phyloP scores from a whole-genome alignment of 495 filamentous ascomycete species.

The Beverwykella pulmonaria region DNA sequence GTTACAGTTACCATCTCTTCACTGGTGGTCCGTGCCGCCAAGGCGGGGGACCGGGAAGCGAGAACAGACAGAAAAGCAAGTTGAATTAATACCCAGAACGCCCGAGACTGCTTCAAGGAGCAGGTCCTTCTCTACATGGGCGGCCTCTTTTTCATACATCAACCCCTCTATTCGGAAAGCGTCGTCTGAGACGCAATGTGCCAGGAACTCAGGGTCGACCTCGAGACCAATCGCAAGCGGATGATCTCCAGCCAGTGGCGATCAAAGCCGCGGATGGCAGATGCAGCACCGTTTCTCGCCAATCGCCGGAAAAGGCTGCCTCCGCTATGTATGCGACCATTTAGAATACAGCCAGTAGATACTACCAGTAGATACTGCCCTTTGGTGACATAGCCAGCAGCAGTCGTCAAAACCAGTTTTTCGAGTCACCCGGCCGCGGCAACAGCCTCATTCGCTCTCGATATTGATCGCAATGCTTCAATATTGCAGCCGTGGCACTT shows the following conservation, averaged over 20 bases:
- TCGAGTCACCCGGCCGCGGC: constrained; percentile 6
- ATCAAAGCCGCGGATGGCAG: constrained; percentile 26
- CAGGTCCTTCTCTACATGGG: constrained; percentile 5
- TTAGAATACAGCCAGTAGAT: not conserved
- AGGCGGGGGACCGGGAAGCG: constrained; percentile 32
- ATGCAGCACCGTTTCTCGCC: constrained; percentile 40
- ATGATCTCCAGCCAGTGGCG: constrained; percentile 32
- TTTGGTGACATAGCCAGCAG: constrained; percentile 21
- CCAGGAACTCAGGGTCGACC: not conserved
- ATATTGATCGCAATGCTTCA: constrained; percentile 22
- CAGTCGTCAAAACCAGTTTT: constrained; percentile 8
- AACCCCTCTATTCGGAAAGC: not conserved
- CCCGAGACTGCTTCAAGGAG: constrained; percentile 29
- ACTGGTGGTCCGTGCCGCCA: constrained; percentile 11
- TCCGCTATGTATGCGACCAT: not conserved
- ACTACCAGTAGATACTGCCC: not conserved
- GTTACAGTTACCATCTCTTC: constrained; percentile 15
- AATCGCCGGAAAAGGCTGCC: constrained; percentile 30
- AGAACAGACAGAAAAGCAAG: constrained; percentile 37
- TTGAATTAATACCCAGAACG: constrained; percentile 28
- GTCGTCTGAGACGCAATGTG: not conserved
- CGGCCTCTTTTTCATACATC: constrained; percentile 15
- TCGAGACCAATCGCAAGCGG: constrained; percentile 26
- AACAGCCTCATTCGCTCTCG: constrained; percentile 18
- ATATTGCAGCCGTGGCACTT: constrained; percentile 18